Evolutionary conservation across 2,329 filamentous ascomycete genomes (phyloP).

Genomic region (Hymenoscyphus scutula): DNA sequence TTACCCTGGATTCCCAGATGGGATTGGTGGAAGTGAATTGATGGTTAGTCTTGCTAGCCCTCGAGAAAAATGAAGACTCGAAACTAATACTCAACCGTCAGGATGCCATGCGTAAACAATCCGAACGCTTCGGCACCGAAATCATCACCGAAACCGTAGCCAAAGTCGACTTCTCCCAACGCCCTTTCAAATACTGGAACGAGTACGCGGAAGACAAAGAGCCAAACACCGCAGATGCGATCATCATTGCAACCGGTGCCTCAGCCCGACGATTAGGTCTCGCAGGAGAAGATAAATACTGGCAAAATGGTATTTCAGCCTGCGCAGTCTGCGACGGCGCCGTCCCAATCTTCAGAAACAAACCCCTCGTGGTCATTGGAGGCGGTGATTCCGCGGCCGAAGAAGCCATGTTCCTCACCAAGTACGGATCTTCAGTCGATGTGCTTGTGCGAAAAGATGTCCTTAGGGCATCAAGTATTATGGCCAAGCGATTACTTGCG

Average conservation of each 20-base stretch:
- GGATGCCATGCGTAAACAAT: conserved; percentile 90
- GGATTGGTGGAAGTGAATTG: conserved; percentile 80
- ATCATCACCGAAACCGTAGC: conserved; percentile 92
- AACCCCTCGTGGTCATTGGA: conserved; percentile 92
- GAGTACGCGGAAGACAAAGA: conserved; percentile 80
- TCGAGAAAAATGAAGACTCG: neutral
- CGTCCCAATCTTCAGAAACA: conserved; percentile 95
- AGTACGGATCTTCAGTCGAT: conserved; percentile 93
- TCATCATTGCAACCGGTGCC: conserved; percentile 94
- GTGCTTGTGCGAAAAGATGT: conserved; percentile 87
- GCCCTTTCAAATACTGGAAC: conserved; percentile 91
- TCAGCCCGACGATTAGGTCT: conserved; percentile 83
- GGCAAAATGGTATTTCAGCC: conserved; percentile 94
- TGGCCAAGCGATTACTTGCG: conserved; percentile 78
- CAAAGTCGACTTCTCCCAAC: conserved; percentile 76
- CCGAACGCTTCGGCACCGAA: conserved; percentile 85
- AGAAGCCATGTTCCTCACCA: conserved; percentile 95
- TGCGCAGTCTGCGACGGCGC: conserved; percentile 98
- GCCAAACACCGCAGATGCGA: conserved; percentile 81
- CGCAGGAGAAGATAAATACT: conserved; percentile 89
- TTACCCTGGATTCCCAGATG: conserved; percentile 90
- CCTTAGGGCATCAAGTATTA: conserved; percentile 84
- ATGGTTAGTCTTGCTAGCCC: conserved; percentile 53
- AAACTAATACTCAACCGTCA: conserved; percentile 11
- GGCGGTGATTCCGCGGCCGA: conserved; percentile 96